Percentiles rank a stretch among this genome's conserved stretches.
phyloP scores from a whole-genome alignment of 257 asterid genomes.

The Penstemon barbatus region DNA sequence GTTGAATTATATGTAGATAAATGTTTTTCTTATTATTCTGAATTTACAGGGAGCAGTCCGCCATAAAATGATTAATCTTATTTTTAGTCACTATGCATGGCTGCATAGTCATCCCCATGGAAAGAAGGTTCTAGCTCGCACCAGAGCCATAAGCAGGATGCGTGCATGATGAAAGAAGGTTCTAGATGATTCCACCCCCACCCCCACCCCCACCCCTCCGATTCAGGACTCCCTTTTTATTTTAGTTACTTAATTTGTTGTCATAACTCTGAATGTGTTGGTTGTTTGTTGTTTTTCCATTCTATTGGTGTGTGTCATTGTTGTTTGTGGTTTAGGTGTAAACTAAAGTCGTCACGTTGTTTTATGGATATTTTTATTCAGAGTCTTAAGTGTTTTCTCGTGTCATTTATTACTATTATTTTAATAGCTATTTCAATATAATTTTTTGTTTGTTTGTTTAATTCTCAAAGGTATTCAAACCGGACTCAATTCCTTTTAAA shows the following conservation, averaged over 20 bases:
- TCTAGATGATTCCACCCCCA: constrained; percentile 36
- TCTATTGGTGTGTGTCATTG: neutral
- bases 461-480: no score
- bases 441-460: no score
- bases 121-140: constrained; percentile 49
- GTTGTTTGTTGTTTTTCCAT: neutral
- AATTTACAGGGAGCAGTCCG: constrained; percentile 43
- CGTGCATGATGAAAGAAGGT: constrained; percentile 42
- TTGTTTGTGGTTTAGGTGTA: neutral
- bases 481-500: no score
- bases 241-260: neutral
- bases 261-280: neutral
- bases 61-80: constrained; percentile 20
- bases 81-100: constrained; percentile 25
- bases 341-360: no score
- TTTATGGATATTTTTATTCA: no score
- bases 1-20: neutral
- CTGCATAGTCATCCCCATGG: constrained; percentile 78
- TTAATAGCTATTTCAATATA: no score
- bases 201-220: constrained; percentile 6
- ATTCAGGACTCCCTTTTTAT: neutral
- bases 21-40: neutral
- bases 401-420: no score
- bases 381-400: no score
- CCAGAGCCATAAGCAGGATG: constrained; percentile 25